Evolutionary conservation across 2,329 filamentous ascomycete genomes (phyloP).

Genomic region (Sclerotinia nivalis): DNA sequence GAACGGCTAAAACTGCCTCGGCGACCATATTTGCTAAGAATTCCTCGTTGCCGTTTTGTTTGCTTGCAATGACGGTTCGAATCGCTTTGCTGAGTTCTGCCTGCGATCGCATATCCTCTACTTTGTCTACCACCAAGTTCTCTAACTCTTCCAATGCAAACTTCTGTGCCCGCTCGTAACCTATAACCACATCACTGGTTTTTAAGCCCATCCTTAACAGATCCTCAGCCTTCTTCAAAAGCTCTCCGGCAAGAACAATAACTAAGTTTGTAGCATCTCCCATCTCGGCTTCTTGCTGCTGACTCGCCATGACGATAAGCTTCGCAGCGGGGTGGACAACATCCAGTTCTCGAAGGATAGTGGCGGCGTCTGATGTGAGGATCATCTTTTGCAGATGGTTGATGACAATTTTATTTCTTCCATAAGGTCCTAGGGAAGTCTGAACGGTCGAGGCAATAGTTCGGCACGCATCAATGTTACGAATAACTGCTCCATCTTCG

Average conservation of each 20-base stretch:
- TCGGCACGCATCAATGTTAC: constrained; percentile 97
- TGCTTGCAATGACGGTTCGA: constrained; percentile 91
- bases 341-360: constrained; percentile 94
- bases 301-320: constrained; percentile 95
- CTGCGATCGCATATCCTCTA: constrained; percentile 78
- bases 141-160: constrained; percentile 84
- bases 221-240: constrained; percentile 96
- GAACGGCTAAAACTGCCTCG: constrained; percentile 79
- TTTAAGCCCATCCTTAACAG: constrained; percentile 95
- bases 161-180: constrained; percentile 92
- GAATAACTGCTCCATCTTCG: constrained; percentile 97
- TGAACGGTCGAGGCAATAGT: constrained; percentile 95
- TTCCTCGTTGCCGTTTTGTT: constrained; percentile 93
- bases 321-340: constrained; percentile 98
- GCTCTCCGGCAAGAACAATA: constrained; percentile 90
- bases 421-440: constrained; percentile 94
- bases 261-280: constrained; percentile 97
- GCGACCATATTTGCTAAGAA: constrained; percentile 83
- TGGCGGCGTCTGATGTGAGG: constrained; percentile 94
- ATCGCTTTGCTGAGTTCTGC: constrained; percentile 92
- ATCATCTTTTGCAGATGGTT: constrained; percentile 99
- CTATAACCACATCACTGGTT: constrained; percentile 94
- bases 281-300: constrained; percentile 99
- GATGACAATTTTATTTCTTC: constrained; percentile 99
- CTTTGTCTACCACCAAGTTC: constrained; percentile 86